Evolutionary conservation across 2,329 filamentous ascomycete genomes (phyloP), one percentile per base, ranked within the genome.

Genomic region (Arthrobotrys sphaeroides): DNA sequence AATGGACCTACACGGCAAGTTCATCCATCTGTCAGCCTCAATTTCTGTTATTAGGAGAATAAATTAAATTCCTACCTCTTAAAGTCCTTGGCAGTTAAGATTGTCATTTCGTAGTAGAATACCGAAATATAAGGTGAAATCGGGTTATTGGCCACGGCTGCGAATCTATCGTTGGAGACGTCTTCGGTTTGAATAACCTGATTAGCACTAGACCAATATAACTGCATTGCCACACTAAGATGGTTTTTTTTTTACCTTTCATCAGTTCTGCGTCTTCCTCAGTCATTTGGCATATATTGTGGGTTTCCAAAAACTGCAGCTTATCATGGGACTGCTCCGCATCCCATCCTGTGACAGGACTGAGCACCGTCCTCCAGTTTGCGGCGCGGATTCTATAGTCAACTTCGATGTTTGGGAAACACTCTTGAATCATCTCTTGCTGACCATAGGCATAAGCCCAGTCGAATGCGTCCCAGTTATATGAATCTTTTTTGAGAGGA

Each of bases 401-500:
- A n/a, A 74, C 36, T 0, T 20, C 13, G 5, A 43, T 24, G 10
- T 61, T 43, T 38, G 69, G 53, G n/a, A 66, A 67, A 12, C 22
- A 47, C 5, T 55, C 45, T 31, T 26, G 18, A 4, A 73, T 18
- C 4, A 62, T n/a, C 4, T 47, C 69, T n/a, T 20, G 18, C 2
- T 3, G 22, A 0, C 24, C 24, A 40, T 22, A 73, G 12, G 31
- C 12, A 42, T 67, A 74, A 16, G 62, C 62, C 61, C 69, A 74
- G 20, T 74, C 69, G 20, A 67, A 74, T 18, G 61, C 61, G 40
- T 74, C 69, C 69, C 69, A 74, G 24, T 38, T 33, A 12, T 59
- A 33, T 7, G 43, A 26, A 13, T 73, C 69, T 3, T 55, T 18
- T 16, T 67, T 22, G 3, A 73, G 43, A 13, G 53, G 69, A 47